phyloP scores from a whole-genome alignment of 306 rosid genomes.

The Rosa multiflora region DNA sequence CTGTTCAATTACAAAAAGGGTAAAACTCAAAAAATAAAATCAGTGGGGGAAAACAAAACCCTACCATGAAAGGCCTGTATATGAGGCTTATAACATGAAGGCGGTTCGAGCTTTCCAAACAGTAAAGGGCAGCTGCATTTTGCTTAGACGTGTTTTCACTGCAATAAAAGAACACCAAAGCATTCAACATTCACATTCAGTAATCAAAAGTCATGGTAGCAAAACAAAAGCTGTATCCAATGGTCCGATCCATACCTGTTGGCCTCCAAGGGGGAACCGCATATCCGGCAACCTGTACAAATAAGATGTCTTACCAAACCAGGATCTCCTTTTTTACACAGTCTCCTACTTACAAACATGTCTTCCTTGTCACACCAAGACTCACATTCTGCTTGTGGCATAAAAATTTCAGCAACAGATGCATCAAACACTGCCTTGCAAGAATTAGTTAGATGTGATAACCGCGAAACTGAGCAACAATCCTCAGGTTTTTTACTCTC shows the following conservation, averaged over 20 bases:
- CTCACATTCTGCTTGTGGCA: slow-evolving; percentile 35
- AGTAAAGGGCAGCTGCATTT: slow-evolving; percentile 43
- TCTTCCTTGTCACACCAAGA: slow-evolving; percentile 35
- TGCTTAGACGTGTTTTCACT: slow-evolving; percentile 35
- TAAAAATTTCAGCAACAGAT: slow-evolving; percentile 64
- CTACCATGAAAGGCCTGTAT: slow-evolving; percentile 87
- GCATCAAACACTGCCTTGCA: slow-evolving; percentile 58
- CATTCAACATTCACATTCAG: slow-evolving; percentile 16
- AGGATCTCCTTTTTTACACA: slow-evolving; percentile 37
- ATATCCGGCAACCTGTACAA: slow-evolving; percentile 76
- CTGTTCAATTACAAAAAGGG: background rate
- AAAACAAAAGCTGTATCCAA: background rate
- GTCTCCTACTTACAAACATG: slow-evolving; percentile 58
- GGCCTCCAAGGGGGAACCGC: slow-evolving; percentile 67
- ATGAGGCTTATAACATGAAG: slow-evolving; percentile 57
- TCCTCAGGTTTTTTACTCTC: slow-evolving; percentile 40
- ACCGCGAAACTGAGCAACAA: slow-evolving; percentile 51
- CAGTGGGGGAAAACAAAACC: slow-evolving; percentile 7
- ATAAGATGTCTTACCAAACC: slow-evolving; percentile 59
- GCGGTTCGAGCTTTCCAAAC: slow-evolving; percentile 59
- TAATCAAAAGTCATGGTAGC: slow-evolving; percentile 1
- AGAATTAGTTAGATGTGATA: slow-evolving; percentile 40
- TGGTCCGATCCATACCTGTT: slow-evolving; percentile 34
- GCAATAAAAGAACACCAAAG: slow-evolving; percentile 22
- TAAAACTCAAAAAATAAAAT: slow-evolving; percentile 7